Base-by-base conservation (phyloP, 1,139 yeast genomes). In the Magnusiomyces magnusii region DNA sequence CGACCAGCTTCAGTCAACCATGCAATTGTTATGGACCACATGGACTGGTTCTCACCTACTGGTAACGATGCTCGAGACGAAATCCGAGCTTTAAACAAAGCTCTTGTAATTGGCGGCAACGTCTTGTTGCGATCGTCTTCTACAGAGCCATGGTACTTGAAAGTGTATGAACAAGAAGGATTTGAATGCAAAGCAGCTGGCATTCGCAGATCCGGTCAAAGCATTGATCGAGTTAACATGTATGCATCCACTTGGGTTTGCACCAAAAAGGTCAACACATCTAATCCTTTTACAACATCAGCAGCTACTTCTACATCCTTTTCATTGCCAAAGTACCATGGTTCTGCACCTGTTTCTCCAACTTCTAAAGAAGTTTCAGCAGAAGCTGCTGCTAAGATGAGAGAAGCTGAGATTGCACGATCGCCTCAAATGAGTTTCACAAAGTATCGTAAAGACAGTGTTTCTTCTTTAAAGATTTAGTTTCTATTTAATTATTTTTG, bases 191-290 rank as follows among this genome's bases (percentile, higher is more conserved):
- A 79, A 61, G 80, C 93, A 9, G 92, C 86, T 25, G 92, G 85
- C 15, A 79, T 85, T 39, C 80, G 95, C 72, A 72, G 75, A 57
- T 71, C 83, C 41, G 88, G 88, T 5, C 73, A 77, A 59, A 78
- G 86, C 61, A 87, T 87, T 71, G 95, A 87, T 70, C 79, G 95
- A 64, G 86, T 84, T 65, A 87, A 87, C 73, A 87, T 87, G 95
- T 87, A 87, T 69, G 95, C 95, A 1, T 86, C 92, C 3, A 86
- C 95, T 1, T 87, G 95, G 95, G 83, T 87, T 27, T 86, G 92
- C 69, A 84, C 85, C 47, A 86, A 86, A 69, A 51, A 51, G 49
- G 10, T 44, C 7, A 44, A 23, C 49, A 44, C 49, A 5, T 21
- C 27, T 10, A 19, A 44, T 23, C 27, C 24, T 3, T 23, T 23